Percentiles rank a stretch among this genome's conserved stretches.
These are phyloP conservation scores for Gryganskiella cystojenkinii DNA, from an alignment of 192 early-diverging fungal species.

Conservation along the genomic window DNA sequence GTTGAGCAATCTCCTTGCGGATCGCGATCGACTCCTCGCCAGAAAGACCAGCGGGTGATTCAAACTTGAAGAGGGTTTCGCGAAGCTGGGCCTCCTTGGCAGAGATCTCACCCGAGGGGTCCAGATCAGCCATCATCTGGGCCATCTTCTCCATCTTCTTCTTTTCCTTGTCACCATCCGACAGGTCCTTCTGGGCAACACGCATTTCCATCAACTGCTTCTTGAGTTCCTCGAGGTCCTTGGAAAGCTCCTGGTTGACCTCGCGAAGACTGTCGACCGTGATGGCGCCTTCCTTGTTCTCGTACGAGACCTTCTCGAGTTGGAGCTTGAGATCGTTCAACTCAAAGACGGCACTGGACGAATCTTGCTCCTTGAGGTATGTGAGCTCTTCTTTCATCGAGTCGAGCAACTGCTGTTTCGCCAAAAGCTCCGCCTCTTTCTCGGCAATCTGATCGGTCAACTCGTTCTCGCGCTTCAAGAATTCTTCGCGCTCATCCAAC, in stretches of 20 bases:
- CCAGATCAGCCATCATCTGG: slow-evolving; percentile 85
- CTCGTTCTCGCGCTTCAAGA: slow-evolving; percentile 95
- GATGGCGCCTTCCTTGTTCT: slow-evolving; percentile 89
- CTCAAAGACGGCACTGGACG: slow-evolving; percentile 60
- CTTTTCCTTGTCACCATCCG: slow-evolving; percentile 79
- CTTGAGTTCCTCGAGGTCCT: slow-evolving; percentile 82
- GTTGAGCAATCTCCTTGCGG: slow-evolving; percentile 77
- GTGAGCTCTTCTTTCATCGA: slow-evolving; percentile 80
- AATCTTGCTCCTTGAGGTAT: slow-evolving; percentile 72
- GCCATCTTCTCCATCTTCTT: slow-evolving; percentile 87
- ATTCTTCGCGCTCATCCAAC: slow-evolving; percentile 95
- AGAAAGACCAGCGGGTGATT: slow-evolving; percentile 66
- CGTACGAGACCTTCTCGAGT: slow-evolving; percentile 90
- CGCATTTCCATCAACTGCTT: slow-evolving; percentile 68
- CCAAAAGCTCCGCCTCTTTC: slow-evolving; percentile 86
- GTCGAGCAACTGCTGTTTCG: slow-evolving; percentile 65
- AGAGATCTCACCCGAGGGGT: slow-evolving; percentile 77
- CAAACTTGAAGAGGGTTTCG: slow-evolving; percentile 74
- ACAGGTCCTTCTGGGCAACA: slow-evolving; percentile 58
- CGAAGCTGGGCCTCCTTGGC: slow-evolving; percentile 82
- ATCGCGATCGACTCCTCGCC: slow-evolving; percentile 74
- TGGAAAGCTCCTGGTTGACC: slow-evolving; percentile 79
- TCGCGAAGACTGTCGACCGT: slow-evolving; percentile 92
- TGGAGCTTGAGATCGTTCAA: slow-evolving; percentile 84
- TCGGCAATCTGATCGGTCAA: slow-evolving; percentile 93